A percentile compares a stretch with the other conserved stretches of the same genome.
Evolutionary conservation across 2,329 filamentous ascomycete genomes (phyloP).

Genomic region (Aspergillus floridensis): DNA sequence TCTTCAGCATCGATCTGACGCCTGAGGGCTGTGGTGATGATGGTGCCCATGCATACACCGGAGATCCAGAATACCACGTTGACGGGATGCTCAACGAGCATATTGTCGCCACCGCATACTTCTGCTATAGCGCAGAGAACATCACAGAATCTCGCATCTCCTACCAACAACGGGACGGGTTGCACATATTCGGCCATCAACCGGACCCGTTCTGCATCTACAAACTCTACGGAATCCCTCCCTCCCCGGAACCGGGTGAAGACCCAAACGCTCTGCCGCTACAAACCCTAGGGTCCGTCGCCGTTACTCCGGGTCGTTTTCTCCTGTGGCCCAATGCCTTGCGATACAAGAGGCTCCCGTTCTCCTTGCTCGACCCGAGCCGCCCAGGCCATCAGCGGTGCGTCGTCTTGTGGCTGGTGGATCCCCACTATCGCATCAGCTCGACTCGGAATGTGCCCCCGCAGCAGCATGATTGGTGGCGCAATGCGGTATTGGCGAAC

Average conservation of each 20-base stretch:
- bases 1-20: constrained; percentile 13
- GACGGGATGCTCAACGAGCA: constrained; percentile 12
- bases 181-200: not conserved
- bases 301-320: constrained; percentile 9
- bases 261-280: not conserved
- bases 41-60: not conserved
- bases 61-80: constrained; percentile 11
- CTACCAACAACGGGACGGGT: not conserved
- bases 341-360: constrained; percentile 7
- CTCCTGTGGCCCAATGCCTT: constrained; percentile 14
- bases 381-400: constrained; percentile 10
- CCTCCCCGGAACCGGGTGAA: not conserved
- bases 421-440: constrained; percentile 15
- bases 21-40: not conserved
- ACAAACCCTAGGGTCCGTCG: constrained; percentile 15
- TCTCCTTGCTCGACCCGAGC: constrained; percentile 11
- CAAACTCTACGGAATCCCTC: not conserved
- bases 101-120: constrained; percentile 7
- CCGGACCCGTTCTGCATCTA: not conserved
- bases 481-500: not conserved
- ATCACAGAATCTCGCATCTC: constrained; percentile 10
- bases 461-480: constrained; percentile 12
- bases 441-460: constrained; percentile 15
- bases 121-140: constrained; percentile 11
- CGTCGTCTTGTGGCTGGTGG: constrained; percentile 14